A percentile compares a stretch with the other conserved stretches of the same genome.
Conservation (phyloP, 495 filamentous ascomycete species). For the Talaromyces trachyspermus region DNA sequence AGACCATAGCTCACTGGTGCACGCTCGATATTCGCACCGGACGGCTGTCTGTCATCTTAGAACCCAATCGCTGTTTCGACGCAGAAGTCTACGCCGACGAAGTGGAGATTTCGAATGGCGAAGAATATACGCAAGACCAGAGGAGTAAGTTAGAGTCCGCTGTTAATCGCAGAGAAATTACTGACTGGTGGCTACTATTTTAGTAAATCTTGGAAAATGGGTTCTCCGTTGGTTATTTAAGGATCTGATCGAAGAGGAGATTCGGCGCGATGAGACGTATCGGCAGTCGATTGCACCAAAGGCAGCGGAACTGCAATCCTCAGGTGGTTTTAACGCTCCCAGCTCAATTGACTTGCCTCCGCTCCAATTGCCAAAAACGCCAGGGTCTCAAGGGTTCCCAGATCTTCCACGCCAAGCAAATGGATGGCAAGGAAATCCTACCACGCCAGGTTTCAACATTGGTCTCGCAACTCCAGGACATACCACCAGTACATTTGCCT, state of each 20-base stretch:
- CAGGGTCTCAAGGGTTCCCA: slow-evolving; percentile 40
- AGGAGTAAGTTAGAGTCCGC: slow-evolving; percentile 57
- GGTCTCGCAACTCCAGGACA: slow-evolving; percentile 71
- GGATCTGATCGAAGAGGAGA: slow-evolving; percentile 82
- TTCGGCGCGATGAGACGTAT: slow-evolving; percentile 67
- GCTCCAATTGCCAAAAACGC: slow-evolving; percentile 24
- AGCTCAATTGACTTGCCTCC: slow-evolving; percentile 62
- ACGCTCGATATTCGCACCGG: slow-evolving; percentile 89
- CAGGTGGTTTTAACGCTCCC: slow-evolving; percentile 50
- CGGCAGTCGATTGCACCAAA: slow-evolving; percentile 57
- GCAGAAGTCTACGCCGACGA: slow-evolving; percentile 97
- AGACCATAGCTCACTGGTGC: slow-evolving; percentile 92
- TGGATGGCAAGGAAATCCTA: slow-evolving; percentile 43
- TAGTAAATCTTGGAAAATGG: slow-evolving; percentile 97
- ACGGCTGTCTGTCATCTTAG: slow-evolving; percentile 78
- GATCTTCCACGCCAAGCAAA: slow-evolving; percentile 61
- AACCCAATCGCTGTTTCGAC: slow-evolving; percentile 95
- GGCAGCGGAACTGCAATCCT: slow-evolving; percentile 47
- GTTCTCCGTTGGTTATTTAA: slow-evolving; percentile 88
- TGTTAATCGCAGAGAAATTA: slow-evolving; percentile 1
- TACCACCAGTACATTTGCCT: slow-evolving; percentile 19
- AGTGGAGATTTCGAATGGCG: slow-evolving; percentile 57
- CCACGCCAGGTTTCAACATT: slow-evolving; percentile 72
- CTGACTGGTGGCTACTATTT: slow-evolving; percentile 11
- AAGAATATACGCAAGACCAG: slow-evolving; percentile 87